Evolutionary conservation across 805 yeast genomes (phyloP).

Genomic region (Pichia kluyveri): DNA sequence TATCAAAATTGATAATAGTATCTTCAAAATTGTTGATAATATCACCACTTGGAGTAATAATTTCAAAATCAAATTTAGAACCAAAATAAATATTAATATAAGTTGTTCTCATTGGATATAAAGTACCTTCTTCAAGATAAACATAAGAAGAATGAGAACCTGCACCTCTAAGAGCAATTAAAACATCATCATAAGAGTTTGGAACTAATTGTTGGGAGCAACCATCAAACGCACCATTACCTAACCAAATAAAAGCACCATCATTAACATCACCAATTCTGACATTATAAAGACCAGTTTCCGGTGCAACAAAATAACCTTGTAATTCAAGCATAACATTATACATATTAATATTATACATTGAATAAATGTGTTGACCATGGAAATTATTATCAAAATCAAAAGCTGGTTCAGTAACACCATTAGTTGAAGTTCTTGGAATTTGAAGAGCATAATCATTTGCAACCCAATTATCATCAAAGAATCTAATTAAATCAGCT

Average conservation of each 20-base stretch:
- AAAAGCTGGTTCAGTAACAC: slow-evolving; percentile 5
- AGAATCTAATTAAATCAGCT: slow-evolving; percentile 3
- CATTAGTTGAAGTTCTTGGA: background rate
- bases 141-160: slow-evolving; percentile 2
- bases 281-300: slow-evolving; percentile 22
- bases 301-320: slow-evolving; percentile 15
- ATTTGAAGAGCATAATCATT: background rate
- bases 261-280: slow-evolving; percentile 20
- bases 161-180: slow-evolving; percentile 1
- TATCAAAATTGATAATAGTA: slow-evolving; percentile 3
- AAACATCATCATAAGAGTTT: background rate
- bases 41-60: slow-evolving; percentile 9
- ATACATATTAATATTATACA: slow-evolving; percentile 5
- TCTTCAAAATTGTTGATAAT: slow-evolving; percentile 4
- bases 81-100: slow-evolving; percentile 7
- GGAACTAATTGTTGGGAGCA: slow-evolving; percentile 13
- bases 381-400: background rate
- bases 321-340: slow-evolving; percentile 9
- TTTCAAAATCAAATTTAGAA: slow-evolving; percentile 8
- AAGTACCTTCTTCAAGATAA: slow-evolving; percentile 4
- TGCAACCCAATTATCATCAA: slow-evolving; percentile 3
- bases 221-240: slow-evolving; percentile 27
- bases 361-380: slow-evolving; percentile 1
- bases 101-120: slow-evolving; percentile 11
- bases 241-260: slow-evolving; percentile 22